Evolutionary conservation across 129 eudicot genomes (phyloP).

Genomic region (Smallanthus sonchifolius): DNA sequence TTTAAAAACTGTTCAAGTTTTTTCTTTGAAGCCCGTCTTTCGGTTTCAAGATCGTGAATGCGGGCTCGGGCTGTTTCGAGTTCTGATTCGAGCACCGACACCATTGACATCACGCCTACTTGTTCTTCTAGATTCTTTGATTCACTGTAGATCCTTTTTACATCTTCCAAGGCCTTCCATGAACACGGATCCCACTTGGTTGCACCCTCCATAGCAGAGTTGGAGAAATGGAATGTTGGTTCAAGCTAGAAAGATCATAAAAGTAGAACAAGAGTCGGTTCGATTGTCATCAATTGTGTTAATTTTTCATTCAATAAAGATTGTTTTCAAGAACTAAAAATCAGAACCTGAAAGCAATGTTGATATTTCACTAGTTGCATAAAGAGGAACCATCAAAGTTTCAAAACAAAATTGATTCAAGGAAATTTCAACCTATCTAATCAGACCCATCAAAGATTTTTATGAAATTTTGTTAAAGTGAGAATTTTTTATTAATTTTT

Average conservation of each 20-base stretch:
- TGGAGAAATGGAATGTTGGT: slow-evolving; percentile 53
- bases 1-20: slow-evolving; percentile 80
- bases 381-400: neutral
- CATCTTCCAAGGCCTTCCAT: slow-evolving; percentile 48
- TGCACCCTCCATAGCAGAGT: slow-evolving; percentile 92
- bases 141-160: slow-evolving; percentile 33
- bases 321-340: slow-evolving; percentile 9
- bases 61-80: slow-evolving; percentile 69
- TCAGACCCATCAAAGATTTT: neutral
- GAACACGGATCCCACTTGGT: slow-evolving; percentile 91
- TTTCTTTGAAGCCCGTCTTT: slow-evolving; percentile 73
- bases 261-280: slow-evolving; percentile 13
- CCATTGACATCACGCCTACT: slow-evolving; percentile 31
- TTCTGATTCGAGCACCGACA: slow-evolving; percentile 61
- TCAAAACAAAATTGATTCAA: too few species aligned
- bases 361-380: neutral
- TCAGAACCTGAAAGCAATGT: neutral
- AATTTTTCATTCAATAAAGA: slow-evolving; percentile 2
- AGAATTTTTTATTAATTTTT: neutral
- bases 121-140: slow-evolving; percentile 46
- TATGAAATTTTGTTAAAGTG: neutral
- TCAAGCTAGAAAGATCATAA: slow-evolving; percentile 43
- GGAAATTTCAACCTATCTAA: too few species aligned
- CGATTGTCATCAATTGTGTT: neutral
- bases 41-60: slow-evolving; percentile 74